Percentiles rank a stretch among this genome's conserved stretches.
Conservation (phyloP, 805 yeast species). For the Ogataea parapolymorpha region DNA sequence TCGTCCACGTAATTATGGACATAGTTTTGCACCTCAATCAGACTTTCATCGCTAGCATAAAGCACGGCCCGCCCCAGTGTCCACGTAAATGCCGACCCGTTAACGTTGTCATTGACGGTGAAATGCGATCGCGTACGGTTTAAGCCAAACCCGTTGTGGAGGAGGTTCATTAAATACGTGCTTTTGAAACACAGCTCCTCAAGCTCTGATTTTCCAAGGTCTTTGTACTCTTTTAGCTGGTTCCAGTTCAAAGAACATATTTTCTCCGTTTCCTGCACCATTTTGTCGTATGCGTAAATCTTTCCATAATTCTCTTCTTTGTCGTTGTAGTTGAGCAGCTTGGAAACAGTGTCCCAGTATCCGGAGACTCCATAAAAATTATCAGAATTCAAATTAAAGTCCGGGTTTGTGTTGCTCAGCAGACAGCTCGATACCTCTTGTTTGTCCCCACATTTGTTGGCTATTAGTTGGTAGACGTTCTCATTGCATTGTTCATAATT, state of each 20-base stretch:
- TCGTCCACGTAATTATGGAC: slow-evolving; percentile 15
- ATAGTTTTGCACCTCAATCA: slow-evolving; percentile 39
- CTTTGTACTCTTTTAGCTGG: slow-evolving; percentile 23
- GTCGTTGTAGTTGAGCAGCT: slow-evolving; percentile 36
- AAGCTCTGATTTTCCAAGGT: slow-evolving; percentile 42
- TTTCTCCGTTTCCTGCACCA: slow-evolving; percentile 42
- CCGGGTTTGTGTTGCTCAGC: slow-evolving; percentile 49
- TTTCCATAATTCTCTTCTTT: slow-evolving; percentile 26
- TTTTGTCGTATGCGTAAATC: slow-evolving; percentile 44
- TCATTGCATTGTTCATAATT: slow-evolving; percentile 47
- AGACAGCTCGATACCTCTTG: slow-evolving; percentile 45
- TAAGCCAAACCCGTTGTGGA: slow-evolving; percentile 60
- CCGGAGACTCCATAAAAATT: slow-evolving; percentile 66
- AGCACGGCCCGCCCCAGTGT: slow-evolving; percentile 77
- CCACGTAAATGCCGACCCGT: slow-evolving; percentile 89
- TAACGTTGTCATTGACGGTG: slow-evolving; percentile 54
- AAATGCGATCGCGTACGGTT: slow-evolving; percentile 42
- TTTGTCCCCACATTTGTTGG: slow-evolving; percentile 21
- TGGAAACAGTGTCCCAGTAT: slow-evolving; percentile 60
- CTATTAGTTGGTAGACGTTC: slow-evolving; percentile 44
- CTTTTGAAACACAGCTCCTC: slow-evolving; percentile 59
- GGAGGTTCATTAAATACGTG: slow-evolving; percentile 53
- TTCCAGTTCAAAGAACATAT: slow-evolving; percentile 45
- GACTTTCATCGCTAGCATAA: slow-evolving; percentile 53
- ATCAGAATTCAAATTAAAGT: slow-evolving; percentile 53